Conservation (phyloP, 1,284 basidiomycete genomes). For the Acaromyces ingoldii region DNA sequence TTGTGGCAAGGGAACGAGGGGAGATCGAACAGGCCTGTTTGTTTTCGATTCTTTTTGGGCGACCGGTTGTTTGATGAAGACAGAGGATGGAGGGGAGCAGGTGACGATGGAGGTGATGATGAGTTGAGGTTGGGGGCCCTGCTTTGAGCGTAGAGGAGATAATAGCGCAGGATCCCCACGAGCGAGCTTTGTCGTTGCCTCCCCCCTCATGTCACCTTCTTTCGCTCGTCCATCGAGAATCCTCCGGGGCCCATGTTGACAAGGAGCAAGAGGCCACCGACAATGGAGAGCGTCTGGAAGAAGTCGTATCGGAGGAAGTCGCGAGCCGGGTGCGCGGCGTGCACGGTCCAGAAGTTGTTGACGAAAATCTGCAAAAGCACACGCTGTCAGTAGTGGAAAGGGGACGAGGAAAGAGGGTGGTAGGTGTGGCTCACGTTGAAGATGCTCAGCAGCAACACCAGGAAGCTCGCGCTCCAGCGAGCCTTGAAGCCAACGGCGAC, state of each 20-base stretch:
- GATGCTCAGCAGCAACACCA: slow-evolving; percentile 81
- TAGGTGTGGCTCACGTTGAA: slow-evolving; percentile 68
- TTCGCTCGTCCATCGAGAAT: slow-evolving; percentile 97
- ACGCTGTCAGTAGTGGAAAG: slow-evolving; percentile 1
- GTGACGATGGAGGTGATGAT: too few species aligned
- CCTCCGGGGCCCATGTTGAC: slow-evolving; percentile 98
- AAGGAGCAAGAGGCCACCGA: slow-evolving; percentile 90
- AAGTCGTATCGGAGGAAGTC: slow-evolving; percentile 75
- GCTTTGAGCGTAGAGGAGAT: too few species aligned
- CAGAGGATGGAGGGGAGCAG: too few species aligned
- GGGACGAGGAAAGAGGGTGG: neutral
- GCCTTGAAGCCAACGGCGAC: slow-evolving; percentile 99
- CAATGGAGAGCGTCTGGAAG: slow-evolving; percentile 66
- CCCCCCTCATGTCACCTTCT: slow-evolving; percentile 63
- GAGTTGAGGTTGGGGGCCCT: too few species aligned
- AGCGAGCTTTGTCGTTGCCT: too few species aligned
- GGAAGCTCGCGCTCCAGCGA: slow-evolving; percentile 96
- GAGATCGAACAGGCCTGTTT: too few species aligned
- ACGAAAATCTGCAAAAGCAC: slow-evolving; percentile 62
- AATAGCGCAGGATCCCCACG: too few species aligned
- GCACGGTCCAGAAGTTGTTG: slow-evolving; percentile 99
- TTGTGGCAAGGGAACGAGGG: too few species aligned
- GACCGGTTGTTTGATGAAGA: too few species aligned
- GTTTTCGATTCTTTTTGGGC: too few species aligned
- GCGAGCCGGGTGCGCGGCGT: slow-evolving; percentile 79